Evolutionary conservation across 106 monocot genomes (phyloP), one percentile per base, ranked within the genome.

Genomic region (Allium sativum): DNA sequence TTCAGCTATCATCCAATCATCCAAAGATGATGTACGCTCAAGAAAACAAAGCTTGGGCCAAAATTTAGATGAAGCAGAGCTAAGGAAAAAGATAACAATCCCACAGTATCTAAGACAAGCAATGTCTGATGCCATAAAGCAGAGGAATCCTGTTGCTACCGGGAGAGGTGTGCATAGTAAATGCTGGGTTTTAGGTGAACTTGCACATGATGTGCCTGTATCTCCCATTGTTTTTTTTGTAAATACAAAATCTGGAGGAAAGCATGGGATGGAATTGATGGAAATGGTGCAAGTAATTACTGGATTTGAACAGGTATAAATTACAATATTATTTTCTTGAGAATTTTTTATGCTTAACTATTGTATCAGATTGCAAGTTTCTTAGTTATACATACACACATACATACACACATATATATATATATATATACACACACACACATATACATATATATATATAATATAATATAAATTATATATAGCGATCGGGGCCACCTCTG

Each of bases 211-310:
- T 22, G 71, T 51, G 18, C 78, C 83, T 40, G 83, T 79, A 63
- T 69, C 76, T 9, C 94, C 94, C 2, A 47, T 95, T 44, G 90
- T 95, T 10, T 83, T 90, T 56, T 90, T 95, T 48, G 79, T 95
- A 6, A 95, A 90, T 62, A 81, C 90, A 18, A 66, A 44, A 14
- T 90, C 90, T 62, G 95, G 95, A 12, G 95, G 95, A 4, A 59
- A 87, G 53, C 79, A 77, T 58, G 95, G 95, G 17, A 62, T 69
- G 1, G 73, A 66, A 53, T 84, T 95, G 50, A 90, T 75, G 73
- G 70, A 12, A 20, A 70, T 86, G 58, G 78, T 95, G 3, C 74
- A 77, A 65, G 68, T 81, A 52, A 79, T 95, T 59, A 77, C 90
- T 31, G 90, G 81, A 40, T 65, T 65, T 44, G 95, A 84, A 45